Percentiles rank a stretch among this genome's conserved stretches.
Evolutionary conservation across 1,284 basidiomycete species (phyloP).

Genomic region (Sphagnurus paluster): DNA sequence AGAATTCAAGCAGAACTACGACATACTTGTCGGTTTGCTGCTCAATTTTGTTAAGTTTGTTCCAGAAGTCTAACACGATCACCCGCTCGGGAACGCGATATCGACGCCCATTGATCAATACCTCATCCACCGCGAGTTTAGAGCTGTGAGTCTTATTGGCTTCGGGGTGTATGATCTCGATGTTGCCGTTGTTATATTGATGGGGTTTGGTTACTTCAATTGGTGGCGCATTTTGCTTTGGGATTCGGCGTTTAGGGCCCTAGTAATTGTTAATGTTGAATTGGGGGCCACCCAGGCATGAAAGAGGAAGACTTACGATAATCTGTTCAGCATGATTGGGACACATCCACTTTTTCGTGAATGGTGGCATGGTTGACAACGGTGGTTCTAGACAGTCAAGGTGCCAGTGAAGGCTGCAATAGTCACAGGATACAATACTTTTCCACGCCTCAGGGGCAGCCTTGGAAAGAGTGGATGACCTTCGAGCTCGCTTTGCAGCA

Average conservation of each 20-base stretch:
- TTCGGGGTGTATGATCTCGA: constrained; percentile 80
- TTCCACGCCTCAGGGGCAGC: constrained; percentile 55
- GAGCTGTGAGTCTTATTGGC: constrained; percentile 38
- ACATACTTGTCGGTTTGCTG: constrained; percentile 43
- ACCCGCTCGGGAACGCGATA: constrained; percentile 94
- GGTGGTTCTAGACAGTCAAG: constrained; percentile 96
- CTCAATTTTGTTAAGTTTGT: constrained; percentile 62
- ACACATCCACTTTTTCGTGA: constrained; percentile 97
- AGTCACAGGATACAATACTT: constrained; percentile 91
- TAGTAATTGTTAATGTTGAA: constrained; percentile 31
- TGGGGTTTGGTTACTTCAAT: constrained; percentile 72
- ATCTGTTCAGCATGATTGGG: constrained; percentile 90
- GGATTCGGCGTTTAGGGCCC: constrained; percentile 75
- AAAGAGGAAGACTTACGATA: constrained; percentile 47
- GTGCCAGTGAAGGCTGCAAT: constrained; percentile 95
- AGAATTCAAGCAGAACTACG: constrained; percentile 13
- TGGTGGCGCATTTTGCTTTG: constrained; percentile 64
- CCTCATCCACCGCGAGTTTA: constrained; percentile 67
- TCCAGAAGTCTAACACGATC: constrained; percentile 95
- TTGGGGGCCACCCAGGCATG: constrained; percentile 13
- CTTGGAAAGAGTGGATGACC: constrained; percentile 37
- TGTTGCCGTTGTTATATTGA: constrained; percentile 88
- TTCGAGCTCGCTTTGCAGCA: constrained; percentile 53
- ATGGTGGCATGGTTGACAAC: constrained; percentile 81
- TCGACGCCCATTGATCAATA: constrained; percentile 79